Evolutionary conservation across 495 filamentous ascomycete genomes (phyloP), one percentile per base, ranked within the genome.

Genomic region (Neurospora sp.): DNA sequence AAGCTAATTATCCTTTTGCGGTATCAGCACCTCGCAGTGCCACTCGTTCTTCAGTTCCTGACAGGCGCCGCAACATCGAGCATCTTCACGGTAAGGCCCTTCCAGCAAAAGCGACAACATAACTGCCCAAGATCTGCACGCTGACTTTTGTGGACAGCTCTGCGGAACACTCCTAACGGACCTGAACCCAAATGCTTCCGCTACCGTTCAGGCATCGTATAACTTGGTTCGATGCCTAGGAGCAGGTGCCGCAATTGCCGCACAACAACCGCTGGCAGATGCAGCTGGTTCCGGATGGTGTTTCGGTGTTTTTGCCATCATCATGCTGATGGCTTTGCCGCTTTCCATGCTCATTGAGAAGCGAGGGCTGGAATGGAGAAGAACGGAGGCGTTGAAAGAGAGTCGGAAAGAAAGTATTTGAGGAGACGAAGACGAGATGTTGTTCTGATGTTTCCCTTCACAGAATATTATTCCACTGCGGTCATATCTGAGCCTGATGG

Each of bases 131-230:
- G 45, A 16, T 2, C 20, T 35, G 44, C 45, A 53, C 14, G 20
- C 40, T 59, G 48, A 59, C 48, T 14, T 7, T 20, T 8, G 2
- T 59, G 22, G 1, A 5, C 31, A 61, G 53, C 12, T 61, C 22
- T 61, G 53, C 22, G 53, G 53, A 61, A 83, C 72, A 69, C 79
- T 75, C 48, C 69, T 81, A 14, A 76, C 75, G 4, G 78, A 81
- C 70, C 73, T 81, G 2, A 75, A 81, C 69, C 74, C 77, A 17
- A 71, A 75, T 48, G 37, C 68, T 2, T 75, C 69, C 2, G 72
- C 69, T 1, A 75, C 72, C 31, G 74, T 69, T 27, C 69, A 74
- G n/a, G 74, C 71, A 40, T 70, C 74, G 31, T 75, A 70, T 1
- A 72, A 73, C 41, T 38, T 75, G 39, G 65, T 75, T n/a, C 40